These are phyloP conservation scores for Trichophyton verrucosum DNA, from an alignment of 2,329 filamentous ascomycete genomes.

Conservation along the genomic window DNA sequence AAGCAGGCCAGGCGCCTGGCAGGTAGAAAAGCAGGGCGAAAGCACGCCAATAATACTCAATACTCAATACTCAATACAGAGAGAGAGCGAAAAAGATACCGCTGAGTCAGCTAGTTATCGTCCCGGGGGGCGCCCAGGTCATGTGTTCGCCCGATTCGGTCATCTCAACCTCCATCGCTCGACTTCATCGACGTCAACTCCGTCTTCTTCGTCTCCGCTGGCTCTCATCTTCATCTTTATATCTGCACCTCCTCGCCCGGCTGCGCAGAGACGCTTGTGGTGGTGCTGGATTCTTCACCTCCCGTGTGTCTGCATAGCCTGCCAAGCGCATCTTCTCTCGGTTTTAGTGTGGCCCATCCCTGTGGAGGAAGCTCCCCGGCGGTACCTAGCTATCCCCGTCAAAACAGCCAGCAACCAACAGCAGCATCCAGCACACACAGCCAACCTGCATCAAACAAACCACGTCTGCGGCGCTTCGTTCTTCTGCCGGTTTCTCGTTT, in stretches of 20 bases:
- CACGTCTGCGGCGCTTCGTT: not conserved
- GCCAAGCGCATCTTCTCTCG: not conserved
- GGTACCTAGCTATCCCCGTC: not conserved
- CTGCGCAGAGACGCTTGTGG: not conserved
- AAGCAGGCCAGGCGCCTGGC: not conserved
- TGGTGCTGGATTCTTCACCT: not conserved
- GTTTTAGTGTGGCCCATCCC: not conserved
- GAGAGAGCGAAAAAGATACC: not conserved
- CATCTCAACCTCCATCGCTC: not conserved
- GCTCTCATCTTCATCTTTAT: not conserved
- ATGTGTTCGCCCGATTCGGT: not conserved
- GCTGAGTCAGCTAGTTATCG: not conserved
- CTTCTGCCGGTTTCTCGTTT: not conserved
- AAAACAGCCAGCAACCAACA: not conserved
- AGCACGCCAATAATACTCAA: not conserved
- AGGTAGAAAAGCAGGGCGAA: not conserved
- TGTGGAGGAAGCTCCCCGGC: constrained; percentile 3
- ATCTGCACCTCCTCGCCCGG: not conserved
- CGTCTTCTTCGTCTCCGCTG: not conserved
- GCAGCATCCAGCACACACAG: not conserved
- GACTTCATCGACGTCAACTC: not conserved
- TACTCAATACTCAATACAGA: not conserved
- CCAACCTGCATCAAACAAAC: not conserved
- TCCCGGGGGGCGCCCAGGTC: not conserved
- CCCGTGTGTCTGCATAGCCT: not conserved